These are phyloP conservation scores for Stipa capillata DNA, from an alignment of 176 grass and related monocot genomes.

Conservation along the genomic window DNA sequence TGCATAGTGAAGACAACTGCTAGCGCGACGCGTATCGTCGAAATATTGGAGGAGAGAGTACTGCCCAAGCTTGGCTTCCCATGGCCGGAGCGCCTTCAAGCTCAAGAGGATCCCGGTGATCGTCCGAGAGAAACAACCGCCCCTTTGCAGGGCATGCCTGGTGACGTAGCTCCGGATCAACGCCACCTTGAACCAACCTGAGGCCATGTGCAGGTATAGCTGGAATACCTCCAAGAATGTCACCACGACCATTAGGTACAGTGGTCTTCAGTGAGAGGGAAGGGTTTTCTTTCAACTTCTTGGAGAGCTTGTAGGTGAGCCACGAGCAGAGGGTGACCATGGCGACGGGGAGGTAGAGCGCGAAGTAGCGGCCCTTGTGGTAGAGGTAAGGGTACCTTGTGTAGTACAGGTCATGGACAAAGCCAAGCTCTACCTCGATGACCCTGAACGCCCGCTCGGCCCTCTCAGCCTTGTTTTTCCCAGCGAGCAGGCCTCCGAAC, in stretches of 20 bases:
- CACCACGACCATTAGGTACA: background rate
- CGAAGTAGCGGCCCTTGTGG: background rate
- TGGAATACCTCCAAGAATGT: background rate
- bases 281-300: background rate
- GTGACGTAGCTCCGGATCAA: background rate
- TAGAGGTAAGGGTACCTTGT: background rate
- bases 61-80: background rate
- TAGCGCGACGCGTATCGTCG: background rate
- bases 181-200: constrained; percentile 2
- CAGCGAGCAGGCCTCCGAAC: background rate
- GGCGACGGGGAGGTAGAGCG: background rate
- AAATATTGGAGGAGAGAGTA: background rate
- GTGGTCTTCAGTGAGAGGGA: too few relatives aligned
- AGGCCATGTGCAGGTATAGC: background rate
- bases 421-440: background rate
- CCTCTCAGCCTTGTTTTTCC: background rate
- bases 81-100: background rate
- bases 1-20: background rate
- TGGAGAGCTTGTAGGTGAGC: background rate
- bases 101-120: background rate
- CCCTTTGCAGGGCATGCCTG: background rate
- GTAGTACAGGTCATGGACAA: background rate
- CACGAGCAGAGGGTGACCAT: background rate
- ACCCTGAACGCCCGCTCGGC: background rate
- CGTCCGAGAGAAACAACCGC: background rate